Evolutionary conservation across 2,329 filamentous ascomycete species (phyloP).

Genomic region (Torrubiellomyces zombiae): DNA sequence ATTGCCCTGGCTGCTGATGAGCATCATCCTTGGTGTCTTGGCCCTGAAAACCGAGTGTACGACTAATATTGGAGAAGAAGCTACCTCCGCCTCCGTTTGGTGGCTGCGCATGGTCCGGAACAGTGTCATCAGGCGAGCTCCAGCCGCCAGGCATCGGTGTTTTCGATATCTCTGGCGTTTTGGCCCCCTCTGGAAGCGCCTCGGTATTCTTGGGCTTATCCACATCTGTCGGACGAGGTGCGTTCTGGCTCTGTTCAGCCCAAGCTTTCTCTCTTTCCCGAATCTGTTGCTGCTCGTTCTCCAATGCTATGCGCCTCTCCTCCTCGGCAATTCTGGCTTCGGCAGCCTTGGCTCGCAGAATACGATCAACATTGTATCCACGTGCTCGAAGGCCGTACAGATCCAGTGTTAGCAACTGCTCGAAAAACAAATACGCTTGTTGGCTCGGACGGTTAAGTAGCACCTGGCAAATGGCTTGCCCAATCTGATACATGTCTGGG

Average conservation of each 20-base stretch:
- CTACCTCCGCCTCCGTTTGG: conserved; percentile 31
- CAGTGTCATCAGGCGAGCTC: conserved; percentile 40
- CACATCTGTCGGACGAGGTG: too few species aligned
- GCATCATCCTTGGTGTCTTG: conserved; percentile 23
- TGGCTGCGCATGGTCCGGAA: conserved; percentile 15
- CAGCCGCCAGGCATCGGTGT: conserved; percentile 60
- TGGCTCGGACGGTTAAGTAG: conserved; percentile 71
- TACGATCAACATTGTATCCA: conserved; percentile 93
- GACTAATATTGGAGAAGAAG: conserved; percentile 52
- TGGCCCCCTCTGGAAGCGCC: conserved; percentile 20
- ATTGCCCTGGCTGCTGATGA: conserved; percentile 25
- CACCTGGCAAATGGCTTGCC: conserved; percentile 67
- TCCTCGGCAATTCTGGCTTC: conserved; percentile 79
- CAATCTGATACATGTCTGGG: conserved; percentile 82
- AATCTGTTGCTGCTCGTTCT: conserved; percentile 54
- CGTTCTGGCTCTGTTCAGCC: conserved; percentile 19
- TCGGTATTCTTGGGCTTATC: too few species aligned
- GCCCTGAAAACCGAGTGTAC: conserved; percentile 49
- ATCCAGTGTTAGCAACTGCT: conserved; percentile 77
- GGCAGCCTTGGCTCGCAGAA: conserved; percentile 71
- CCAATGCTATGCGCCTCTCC: conserved; percentile 56
- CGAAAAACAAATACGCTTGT: conserved; percentile 77
- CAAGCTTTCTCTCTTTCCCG: conserved; percentile 35
- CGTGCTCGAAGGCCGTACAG: conserved; percentile 67
- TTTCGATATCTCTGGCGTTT: conserved; percentile 22